phyloP scores from a whole-genome alignment of 2,329 filamentous ascomycete species.

The Fusarium solani-melongenae region DNA sequence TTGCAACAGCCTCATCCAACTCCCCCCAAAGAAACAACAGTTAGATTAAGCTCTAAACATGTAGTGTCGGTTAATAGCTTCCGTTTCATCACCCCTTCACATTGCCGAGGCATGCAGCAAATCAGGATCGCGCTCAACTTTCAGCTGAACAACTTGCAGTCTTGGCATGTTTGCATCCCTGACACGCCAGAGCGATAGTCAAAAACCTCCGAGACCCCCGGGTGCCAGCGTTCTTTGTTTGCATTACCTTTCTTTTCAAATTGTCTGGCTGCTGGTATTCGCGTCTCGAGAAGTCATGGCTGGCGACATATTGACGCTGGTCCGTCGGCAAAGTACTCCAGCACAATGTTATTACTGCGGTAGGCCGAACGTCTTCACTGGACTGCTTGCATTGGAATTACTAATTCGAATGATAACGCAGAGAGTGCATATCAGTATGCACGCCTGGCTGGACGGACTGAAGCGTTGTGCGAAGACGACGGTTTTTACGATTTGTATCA shows the following conservation, averaged over 20 bases:
- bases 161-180: slow-evolving; percentile 1
- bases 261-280: not conserved
- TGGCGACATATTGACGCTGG: not conserved
- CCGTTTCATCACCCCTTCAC: not conserved
- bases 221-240: not conserved
- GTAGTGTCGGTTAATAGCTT: not conserved
- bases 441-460: not conserved
- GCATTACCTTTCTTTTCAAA: not conserved
- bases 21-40: not conserved
- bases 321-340: not conserved
- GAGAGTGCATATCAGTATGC: not conserved
- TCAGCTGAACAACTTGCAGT: not conserved
- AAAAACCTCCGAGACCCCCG: not conserved
- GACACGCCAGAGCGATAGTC: not conserved
- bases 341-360: not conserved
- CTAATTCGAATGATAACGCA: not conserved
- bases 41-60: not conserved
- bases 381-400: not conserved
- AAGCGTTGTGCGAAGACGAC: not conserved
- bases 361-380: not conserved
- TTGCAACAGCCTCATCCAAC: not conserved
- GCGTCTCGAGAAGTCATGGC: not conserved
- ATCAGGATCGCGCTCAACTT: not conserved
- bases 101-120: not conserved
- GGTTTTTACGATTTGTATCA: not conserved